Evolutionary conservation across 2,329 filamentous ascomycete species (phyloP), one percentile per base, ranked within the genome.

Genomic region (Hirsutella minnesotensis): DNA sequence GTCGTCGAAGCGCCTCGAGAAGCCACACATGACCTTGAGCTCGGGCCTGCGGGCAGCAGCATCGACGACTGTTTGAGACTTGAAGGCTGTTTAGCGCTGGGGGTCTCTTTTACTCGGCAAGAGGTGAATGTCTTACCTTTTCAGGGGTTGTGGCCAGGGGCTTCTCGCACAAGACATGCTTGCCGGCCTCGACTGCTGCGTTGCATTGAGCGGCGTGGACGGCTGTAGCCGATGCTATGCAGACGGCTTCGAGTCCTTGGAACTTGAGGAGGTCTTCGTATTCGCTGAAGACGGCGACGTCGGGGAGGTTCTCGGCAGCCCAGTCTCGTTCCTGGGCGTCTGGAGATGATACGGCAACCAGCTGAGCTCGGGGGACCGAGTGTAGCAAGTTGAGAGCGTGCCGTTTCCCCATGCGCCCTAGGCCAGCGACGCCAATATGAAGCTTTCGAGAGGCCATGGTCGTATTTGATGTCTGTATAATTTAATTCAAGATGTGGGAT

Each of bases 131-230:
- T n/a, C n/a, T n/a, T 38, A 77, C 54, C 3, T n/a, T n/a, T n/a
- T n/a, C n/a, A n/a, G n/a, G n/a, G n/a, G n/a, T n/a, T n/a, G n/a
- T n/a, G n/a, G n/a, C n/a, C n/a, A n/a, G n/a, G n/a, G 74, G 74
- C 62, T 79, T 77, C 62, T 79, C 74, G 54, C 73, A 77, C 12
- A 78, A 59, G 0, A 77, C 72, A 51, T 79, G 75, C 51, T 70
- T 67, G 38, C 69, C 66, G 4, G 63, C 63, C 40, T 70, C 56
- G 41, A 79, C 75, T 16, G 72, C 73, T 47, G 69, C 66, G 52
- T 75, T 72, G 4, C 73, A 65, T 51, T 78, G 70, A 47, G 72
- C 64, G 0, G 72, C 73, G 49, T 79, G 75, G 16, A 69, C 72
- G 0, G 71, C 72, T 18, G 71, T 72, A 2, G 67, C 49, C 45